Conservation (phyloP, 2,329 filamentous ascomycete species). For the Sporothrix phasma region DNA sequence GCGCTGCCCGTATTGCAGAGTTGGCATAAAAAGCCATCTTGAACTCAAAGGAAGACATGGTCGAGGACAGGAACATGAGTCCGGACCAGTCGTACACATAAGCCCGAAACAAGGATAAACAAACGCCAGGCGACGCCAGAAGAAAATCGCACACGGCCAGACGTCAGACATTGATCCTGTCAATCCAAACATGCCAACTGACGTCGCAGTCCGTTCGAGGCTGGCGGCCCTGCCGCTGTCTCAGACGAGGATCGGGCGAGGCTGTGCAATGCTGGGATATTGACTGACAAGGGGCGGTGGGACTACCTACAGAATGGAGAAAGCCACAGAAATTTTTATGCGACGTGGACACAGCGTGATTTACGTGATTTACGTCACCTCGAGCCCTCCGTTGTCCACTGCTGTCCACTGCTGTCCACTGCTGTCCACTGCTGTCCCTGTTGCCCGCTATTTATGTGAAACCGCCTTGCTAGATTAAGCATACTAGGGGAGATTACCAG, state of each 20-base stretch:
- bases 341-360: no score
- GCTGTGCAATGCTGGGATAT: background rate
- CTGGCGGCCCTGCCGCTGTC: background rate
- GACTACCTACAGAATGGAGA: no score
- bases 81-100: background rate
- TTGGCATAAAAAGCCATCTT: no score
- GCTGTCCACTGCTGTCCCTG: background rate
- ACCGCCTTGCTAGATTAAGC: background rate
- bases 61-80: background rate
- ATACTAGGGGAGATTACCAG: background rate
- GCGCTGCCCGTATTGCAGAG: no score
- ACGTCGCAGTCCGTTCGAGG: background rate
- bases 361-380: no score
- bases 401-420: background rate
- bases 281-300: no score
- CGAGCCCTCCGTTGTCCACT: background rate
- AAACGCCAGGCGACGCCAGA: background rate
- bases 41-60: no score
- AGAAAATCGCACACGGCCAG: no score
- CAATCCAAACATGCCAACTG: background rate
- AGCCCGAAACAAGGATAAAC: background rate
- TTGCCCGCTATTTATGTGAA: no score
- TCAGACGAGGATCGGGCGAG: background rate
- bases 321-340: no score
- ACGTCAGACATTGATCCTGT: no score